Evolutionary conservation across 1,284 basidiomycete genomes (phyloP).

Genomic region (Melampsora americana): DNA sequence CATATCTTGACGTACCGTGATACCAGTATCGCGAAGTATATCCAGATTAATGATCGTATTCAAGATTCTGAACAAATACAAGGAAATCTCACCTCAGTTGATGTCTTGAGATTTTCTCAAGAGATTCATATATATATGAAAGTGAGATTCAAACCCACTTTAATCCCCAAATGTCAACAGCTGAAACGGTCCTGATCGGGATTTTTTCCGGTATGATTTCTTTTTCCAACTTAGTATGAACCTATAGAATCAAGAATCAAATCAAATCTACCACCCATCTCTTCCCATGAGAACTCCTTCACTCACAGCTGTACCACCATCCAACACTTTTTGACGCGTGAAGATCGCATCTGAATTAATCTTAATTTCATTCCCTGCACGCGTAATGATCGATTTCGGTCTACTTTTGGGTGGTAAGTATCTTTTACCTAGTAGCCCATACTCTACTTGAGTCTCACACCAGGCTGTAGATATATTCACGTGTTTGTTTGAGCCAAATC

Average conservation of each 20-base stretch:
- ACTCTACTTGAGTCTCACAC: slow-evolving; percentile 43
- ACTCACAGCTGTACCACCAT: slow-evolving; percentile 24
- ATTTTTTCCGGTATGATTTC: slow-evolving; percentile 33
- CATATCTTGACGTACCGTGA: slow-evolving; percentile 18
- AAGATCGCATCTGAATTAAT: slow-evolving; percentile 13
- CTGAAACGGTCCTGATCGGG: slow-evolving; percentile 4
- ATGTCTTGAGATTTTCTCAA: background rate
- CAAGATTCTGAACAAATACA: slow-evolving; percentile 10
- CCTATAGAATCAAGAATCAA: background rate
- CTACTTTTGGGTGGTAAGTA: slow-evolving; percentile 19
- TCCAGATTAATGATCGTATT: slow-evolving; percentile 31
- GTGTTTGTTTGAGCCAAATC: background rate
- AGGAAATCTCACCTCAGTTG: background rate
- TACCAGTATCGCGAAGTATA: slow-evolving; percentile 17
- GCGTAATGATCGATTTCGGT: slow-evolving; percentile 16
- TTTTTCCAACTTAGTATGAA: slow-evolving; percentile 38
- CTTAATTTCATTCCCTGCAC: slow-evolving; percentile 12
- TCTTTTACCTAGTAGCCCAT: slow-evolving; percentile 34
- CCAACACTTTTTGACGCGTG: slow-evolving; percentile 32
- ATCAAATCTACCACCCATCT: background rate
- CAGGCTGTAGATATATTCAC: slow-evolving; percentile 7
- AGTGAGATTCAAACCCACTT: slow-evolving; percentile 13
- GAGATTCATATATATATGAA: background rate
- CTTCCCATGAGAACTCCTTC: no score
- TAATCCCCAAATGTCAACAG: slow-evolving; percentile 34